These are phyloP conservation scores for Alternaria triticina DNA, from an alignment of 2,329 filamentous ascomycete genomes.

Conservation along the genomic window DNA sequence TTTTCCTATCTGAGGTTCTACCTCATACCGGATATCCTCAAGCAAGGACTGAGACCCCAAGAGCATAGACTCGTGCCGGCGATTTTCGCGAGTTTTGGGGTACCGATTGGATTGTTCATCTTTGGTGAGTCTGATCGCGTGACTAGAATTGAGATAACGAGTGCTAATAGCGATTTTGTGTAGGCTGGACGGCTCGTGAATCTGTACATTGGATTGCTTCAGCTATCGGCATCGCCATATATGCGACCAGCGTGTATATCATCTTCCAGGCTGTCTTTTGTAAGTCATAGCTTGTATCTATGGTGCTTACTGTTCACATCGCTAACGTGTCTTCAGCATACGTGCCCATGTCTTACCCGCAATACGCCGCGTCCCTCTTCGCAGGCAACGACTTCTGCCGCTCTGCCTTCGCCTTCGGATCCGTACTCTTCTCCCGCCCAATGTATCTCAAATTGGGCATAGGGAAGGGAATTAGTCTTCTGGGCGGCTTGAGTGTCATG, in stretches of 20 bases:
- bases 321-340: slow-evolving; percentile 49
- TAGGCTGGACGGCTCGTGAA: slow-evolving; percentile 68
- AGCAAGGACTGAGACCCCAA: slow-evolving; percentile 71
- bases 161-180: neutral
- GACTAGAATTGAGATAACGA: no score
- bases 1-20: slow-evolving; percentile 80
- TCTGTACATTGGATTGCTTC: slow-evolving; percentile 64
- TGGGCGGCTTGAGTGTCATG: slow-evolving; percentile 37
- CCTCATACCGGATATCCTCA: slow-evolving; percentile 64
- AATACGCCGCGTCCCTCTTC: slow-evolving; percentile 55
- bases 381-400: slow-evolving; percentile 69
- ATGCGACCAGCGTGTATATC: slow-evolving; percentile 54
- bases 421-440: slow-evolving; percentile 66
- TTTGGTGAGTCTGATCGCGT: slow-evolving; percentile 50
- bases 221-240: slow-evolving; percentile 59
- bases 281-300: neutral
- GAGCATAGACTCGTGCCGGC: slow-evolving; percentile 81
- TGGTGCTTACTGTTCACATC: neutral
- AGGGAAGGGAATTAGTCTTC: slow-evolving; percentile 61
- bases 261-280: slow-evolving; percentile 61
- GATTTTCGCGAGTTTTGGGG: slow-evolving; percentile 58
- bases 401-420: slow-evolving; percentile 62
- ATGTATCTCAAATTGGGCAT: slow-evolving; percentile 67
- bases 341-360: slow-evolving; percentile 68
- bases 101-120: slow-evolving; percentile 69